Evolutionary conservation across 1,284 basidiomycete species (phyloP), one percentile per base, ranked within the genome.

Genomic region (Ceratobasidium sp.): DNA sequence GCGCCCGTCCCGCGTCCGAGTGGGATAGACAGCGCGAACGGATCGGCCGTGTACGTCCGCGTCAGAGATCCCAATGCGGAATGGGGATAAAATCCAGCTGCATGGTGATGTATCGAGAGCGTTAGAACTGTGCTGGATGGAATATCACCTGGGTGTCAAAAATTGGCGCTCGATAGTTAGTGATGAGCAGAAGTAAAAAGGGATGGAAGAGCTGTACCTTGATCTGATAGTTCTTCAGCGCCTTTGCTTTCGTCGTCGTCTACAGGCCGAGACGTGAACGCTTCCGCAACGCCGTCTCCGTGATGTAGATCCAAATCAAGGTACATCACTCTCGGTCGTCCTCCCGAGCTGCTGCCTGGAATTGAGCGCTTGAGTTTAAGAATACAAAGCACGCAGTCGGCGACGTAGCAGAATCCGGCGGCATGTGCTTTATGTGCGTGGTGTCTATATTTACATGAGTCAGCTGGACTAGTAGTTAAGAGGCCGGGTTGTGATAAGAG

Each of bases 251-350:
- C 63, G 2, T 42, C 49, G 20, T 67, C 63, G 63, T 76, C 53
- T 1, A 76, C 82, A 0, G 86, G 83, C 0, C 87, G 85, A 79
- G 86, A 82, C 80, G 87, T 86, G 83, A 97, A 97, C 0, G 95
- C 94, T 33, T 92, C 89, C 0, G 93, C 93, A 46, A 97, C 95
- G 0, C 92, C 96, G 82, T 98, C 97, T 4, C 94, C 94, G 83
- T 94, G 96, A 84, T 98, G 97, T 1, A 98, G 87, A 84, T 98
- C 97, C 18, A 98, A 86, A 84, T 98, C 97, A 68, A 98, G 88
- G 85, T 98, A 98, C 89, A 97, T 91, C 28, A 96, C 88, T 1
- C 93, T 90, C 0, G 93, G 88, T 10, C 81, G 72, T n/a, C 10
- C 23, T 44, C 44, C 33, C 33, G 4, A 33, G 33, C 33, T 58